Percentiles rank a stretch among this genome's conserved stretches.
phyloP scores from a whole-genome alignment of 345 rosid genomes.

The Garcia nutans region DNA sequence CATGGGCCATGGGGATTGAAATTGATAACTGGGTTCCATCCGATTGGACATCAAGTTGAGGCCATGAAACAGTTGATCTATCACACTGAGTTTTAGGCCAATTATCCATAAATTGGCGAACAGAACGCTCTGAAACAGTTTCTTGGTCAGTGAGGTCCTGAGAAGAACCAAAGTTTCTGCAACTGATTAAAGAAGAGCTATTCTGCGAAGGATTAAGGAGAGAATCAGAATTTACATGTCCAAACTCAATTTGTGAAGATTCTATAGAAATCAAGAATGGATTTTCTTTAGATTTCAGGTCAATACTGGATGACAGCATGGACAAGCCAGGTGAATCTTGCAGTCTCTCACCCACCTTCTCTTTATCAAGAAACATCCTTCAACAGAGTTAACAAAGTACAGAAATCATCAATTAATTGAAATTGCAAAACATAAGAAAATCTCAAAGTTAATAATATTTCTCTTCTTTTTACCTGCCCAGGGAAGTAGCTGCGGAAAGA shows the following conservation, averaged over 20 bases:
- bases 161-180: slow-evolving; percentile 43
- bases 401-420: not conserved
- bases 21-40: slow-evolving; percentile 66
- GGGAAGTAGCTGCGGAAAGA: slow-evolving; percentile 21
- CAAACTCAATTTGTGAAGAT: slow-evolving; percentile 33
- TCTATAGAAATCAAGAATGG: slow-evolving; percentile 35
- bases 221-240: slow-evolving; percentile 41
- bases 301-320: slow-evolving; percentile 23
- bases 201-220: slow-evolving; percentile 44
- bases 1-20: slow-evolving; percentile 46
- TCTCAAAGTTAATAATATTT: no score
- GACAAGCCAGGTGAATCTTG: slow-evolving; percentile 35
- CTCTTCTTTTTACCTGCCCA: slow-evolving; percentile 4
- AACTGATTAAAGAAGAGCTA: slow-evolving; percentile 30
- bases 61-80: slow-evolving; percentile 44
- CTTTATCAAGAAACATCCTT: slow-evolving; percentile 48
- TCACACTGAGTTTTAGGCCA: slow-evolving; percentile 49
- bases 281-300: slow-evolving; percentile 39
- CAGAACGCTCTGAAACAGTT: slow-evolving; percentile 41
- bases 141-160: slow-evolving; percentile 37
- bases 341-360: slow-evolving; percentile 31
- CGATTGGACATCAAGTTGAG: slow-evolving; percentile 40
- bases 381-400: not conserved
- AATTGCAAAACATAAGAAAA: no score
- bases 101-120: slow-evolving; percentile 60